Conservation (phyloP, 257 asterid genomes). For the Scutellaria minor region DNA sequence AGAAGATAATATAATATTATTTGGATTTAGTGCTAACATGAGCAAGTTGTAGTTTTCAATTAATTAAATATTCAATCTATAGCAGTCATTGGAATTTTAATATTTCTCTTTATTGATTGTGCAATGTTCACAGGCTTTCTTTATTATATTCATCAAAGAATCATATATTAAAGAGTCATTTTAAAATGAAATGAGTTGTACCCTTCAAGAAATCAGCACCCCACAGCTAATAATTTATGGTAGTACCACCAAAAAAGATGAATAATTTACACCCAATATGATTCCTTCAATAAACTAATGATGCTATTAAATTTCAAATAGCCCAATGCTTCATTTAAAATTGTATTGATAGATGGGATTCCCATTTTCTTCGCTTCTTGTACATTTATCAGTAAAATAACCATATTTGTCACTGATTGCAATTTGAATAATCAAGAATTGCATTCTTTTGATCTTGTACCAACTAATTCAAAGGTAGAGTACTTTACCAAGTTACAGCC, state of each 20-base stretch:
- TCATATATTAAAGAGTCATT: constrained; percentile 27
- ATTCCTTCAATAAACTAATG: constrained; percentile 33
- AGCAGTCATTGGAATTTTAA: constrained; percentile 23
- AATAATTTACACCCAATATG: constrained; percentile 18
- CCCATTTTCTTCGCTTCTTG: constrained; percentile 35
- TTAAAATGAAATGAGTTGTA: constrained; percentile 34
- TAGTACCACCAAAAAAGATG: constrained; percentile 4
- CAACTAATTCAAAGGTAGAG: not conserved
- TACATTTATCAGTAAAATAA: constrained; percentile 20
- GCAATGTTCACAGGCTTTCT: constrained; percentile 37
- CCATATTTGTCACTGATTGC: constrained; percentile 16
- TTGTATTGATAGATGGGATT: constrained; percentile 40
- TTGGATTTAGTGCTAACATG: constrained; percentile 29
- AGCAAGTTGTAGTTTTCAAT: constrained; percentile 20
- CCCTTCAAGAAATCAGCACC: constrained; percentile 40
- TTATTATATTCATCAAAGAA: not conserved
- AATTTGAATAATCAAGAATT: constrained; percentile 3
- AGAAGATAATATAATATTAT: constrained; percentile 23
- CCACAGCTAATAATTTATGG: constrained; percentile 19
- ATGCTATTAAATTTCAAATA: constrained; percentile 23
- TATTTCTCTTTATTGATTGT: constrained; percentile 29
- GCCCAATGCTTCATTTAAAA: constrained; percentile 28
- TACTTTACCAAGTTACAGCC: constrained; percentile 8
- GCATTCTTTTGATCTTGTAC: not conserved
- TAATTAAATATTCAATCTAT: not conserved